Evolutionary conservation across 192 early-diverging fungal genomes (phyloP).

Genomic region (Backusella luteola): DNA sequence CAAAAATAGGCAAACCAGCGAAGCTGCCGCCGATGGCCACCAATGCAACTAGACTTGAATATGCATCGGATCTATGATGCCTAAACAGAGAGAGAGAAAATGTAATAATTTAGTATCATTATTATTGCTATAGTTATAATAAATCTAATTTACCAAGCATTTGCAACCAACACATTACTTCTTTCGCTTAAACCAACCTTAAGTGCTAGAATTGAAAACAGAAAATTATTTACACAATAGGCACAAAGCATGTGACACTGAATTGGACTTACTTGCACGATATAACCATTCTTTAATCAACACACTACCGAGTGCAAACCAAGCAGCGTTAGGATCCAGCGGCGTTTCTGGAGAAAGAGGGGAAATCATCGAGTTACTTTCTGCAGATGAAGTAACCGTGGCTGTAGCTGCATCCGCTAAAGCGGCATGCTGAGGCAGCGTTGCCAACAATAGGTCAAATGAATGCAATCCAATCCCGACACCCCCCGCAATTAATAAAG

Average conservation of each 20-base stretch:
- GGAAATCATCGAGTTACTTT: slow-evolving; percentile 13
- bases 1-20: slow-evolving; percentile 65
- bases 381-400: slow-evolving; percentile 19
- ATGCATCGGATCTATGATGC: slow-evolving; percentile 81
- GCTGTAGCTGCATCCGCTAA: background rate
- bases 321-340: slow-evolving; percentile 63
- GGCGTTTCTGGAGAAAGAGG: slow-evolving; percentile 4
- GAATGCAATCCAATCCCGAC: slow-evolving; percentile 66
- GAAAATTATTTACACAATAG: background rate
- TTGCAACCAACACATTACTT: slow-evolving; percentile 73
- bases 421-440: slow-evolving; percentile 22
- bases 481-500: slow-evolving; percentile 67
- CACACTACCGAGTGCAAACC: slow-evolving; percentile 66
- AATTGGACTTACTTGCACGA: slow-evolving; percentile 47
- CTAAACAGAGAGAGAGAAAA: slow-evolving; percentile 8
- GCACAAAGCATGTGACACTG: background rate
- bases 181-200: slow-evolving; percentile 59
- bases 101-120: background rate
- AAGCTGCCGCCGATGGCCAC: slow-evolving; percentile 71
- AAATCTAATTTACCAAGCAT: slow-evolving; percentile 59
- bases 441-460: slow-evolving; percentile 47
- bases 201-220: slow-evolving; percentile 33
- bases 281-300: slow-evolving; percentile 74
- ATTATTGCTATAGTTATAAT: background rate
- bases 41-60: slow-evolving; percentile 68